A percentile compares a stretch with the other conserved stretches of the same genome.
Conservation (phyloP, 148 eudicot genomes). For the Silene latifolia region DNA sequence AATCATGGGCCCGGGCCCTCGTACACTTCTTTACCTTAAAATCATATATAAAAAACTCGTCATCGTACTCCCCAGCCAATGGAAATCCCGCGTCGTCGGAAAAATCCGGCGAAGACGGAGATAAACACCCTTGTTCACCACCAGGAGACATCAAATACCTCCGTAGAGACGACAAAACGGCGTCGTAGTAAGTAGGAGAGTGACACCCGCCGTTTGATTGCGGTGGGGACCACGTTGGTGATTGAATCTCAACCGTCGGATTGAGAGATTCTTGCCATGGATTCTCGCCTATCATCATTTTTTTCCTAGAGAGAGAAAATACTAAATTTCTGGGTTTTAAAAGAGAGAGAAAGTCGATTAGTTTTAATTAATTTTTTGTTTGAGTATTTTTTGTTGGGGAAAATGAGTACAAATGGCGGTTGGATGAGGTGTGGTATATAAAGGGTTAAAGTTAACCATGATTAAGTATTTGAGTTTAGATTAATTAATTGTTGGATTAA, state of each 20-base stretch:
- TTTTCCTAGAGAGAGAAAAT: neutral
- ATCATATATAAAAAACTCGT: conserved; percentile 67
- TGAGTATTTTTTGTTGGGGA: conserved; percentile 4
- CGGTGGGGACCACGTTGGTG: conserved; percentile 19
- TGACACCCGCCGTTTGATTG: conserved; percentile 11
- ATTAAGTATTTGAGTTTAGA: conserved; percentile 8
- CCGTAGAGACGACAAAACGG: conserved; percentile 34
- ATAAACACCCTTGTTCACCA: neutral
- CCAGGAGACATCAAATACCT: conserved; percentile 22
- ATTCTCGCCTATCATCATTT: conserved; percentile 51
- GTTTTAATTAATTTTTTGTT: neutral
- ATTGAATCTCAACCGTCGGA: conserved; percentile 19
- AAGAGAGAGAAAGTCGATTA: neutral
- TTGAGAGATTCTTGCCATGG: conserved; percentile 30
- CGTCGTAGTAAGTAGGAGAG: conserved; percentile 27
- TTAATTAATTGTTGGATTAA: conserved; percentile 14
- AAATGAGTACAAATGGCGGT: conserved; percentile 12
- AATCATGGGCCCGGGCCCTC: conserved; percentile 66
- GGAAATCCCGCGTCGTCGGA: conserved; percentile 27
- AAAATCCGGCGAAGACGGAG: conserved; percentile 1
- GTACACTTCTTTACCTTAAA: conserved; percentile 67
- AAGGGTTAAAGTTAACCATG: conserved; percentile 30
- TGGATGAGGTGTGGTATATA: conserved; percentile 28
- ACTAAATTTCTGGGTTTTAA: neutral
- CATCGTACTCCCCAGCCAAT: conserved; percentile 34